A percentile compares a stretch with the other conserved stretches of the same genome.
These are phyloP conservation scores for Kitagawia praeruptora DNA, from an alignment of 129 eudicot species.

Conservation along the genomic window DNA sequence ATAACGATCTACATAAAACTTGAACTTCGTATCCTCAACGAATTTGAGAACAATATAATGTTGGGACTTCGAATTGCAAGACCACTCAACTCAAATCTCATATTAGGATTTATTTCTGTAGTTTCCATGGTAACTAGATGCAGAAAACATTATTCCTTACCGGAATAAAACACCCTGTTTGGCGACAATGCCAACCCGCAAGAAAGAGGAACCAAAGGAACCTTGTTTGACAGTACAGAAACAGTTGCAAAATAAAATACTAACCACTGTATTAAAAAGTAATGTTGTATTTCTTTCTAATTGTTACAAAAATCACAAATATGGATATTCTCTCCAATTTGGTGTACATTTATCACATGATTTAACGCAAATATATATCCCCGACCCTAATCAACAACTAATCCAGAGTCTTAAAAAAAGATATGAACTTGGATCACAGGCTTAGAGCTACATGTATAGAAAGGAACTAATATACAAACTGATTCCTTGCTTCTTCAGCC, in stretches of 20 bases:
- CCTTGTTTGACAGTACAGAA: neutral
- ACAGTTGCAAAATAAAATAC: neutral
- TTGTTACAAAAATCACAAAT: neutral
- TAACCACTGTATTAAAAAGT: neutral
- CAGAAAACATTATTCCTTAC: too few relatives aligned
- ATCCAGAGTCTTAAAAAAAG: neutral
- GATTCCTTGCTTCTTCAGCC: neutral
- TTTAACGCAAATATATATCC: neutral
- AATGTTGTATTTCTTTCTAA: neutral
- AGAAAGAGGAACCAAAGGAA: neutral
- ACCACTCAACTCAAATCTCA: neutral
- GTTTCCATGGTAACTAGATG: too few relatives aligned
- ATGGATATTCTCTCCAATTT: neutral
- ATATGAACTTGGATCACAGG: neutral
- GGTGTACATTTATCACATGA: neutral
- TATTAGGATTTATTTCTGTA: too few relatives aligned
- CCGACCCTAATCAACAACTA: neutral
- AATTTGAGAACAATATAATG: too few relatives aligned
- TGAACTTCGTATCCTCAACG: neutral
- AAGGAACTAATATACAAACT: constrained; percentile 6
- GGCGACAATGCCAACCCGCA: neutral
- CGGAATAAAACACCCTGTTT: neutral
- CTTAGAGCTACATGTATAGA: constrained; percentile 17
- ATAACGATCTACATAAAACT: too few relatives aligned
- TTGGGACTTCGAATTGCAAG: too few relatives aligned